phyloP scores from a whole-genome alignment of 768 basidiomycete genomes.

The Leccinum imitatum region DNA sequence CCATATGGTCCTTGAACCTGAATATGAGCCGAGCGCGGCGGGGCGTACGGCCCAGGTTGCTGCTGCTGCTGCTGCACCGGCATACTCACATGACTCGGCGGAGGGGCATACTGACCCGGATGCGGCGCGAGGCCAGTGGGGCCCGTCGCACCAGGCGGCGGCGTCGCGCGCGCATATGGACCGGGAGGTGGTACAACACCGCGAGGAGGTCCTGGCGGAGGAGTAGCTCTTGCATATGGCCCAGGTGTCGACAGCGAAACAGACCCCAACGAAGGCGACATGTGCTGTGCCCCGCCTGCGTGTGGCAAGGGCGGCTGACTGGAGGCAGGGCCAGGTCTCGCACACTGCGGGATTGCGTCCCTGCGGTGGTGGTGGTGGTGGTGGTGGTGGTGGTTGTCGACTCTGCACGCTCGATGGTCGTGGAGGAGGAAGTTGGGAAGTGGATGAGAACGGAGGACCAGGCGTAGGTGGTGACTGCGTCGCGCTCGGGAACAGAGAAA shows the following conservation, averaged over 20 bases:
- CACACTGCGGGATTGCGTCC: constrained; percentile 35
- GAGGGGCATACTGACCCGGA: constrained; percentile 29
- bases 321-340: constrained; percentile 25
- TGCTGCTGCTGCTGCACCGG: constrained; percentile 20
- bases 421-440: constrained; percentile 43
- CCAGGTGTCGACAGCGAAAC: constrained; percentile 33
- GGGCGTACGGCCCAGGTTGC: constrained; percentile 27
- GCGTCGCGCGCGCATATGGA: constrained; percentile 40
- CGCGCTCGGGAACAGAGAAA: constrained; percentile 84
- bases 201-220: constrained; percentile 39
- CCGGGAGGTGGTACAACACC: constrained; percentile 32
- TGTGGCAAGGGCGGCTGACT: constrained; percentile 41
- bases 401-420: constrained; percentile 42
- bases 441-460: neutral
- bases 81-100: constrained; percentile 13
- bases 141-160: constrained; percentile 37
- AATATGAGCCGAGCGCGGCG: constrained; percentile 19
- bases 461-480: constrained; percentile 7
- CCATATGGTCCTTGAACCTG: constrained; percentile 17
- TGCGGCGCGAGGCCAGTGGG: constrained; percentile 30
- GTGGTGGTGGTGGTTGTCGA: constrained; percentile 38
- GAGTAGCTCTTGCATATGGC: constrained; percentile 40
- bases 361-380: constrained; percentile 28
- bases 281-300: constrained; percentile 31
- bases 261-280: constrained; percentile 29